Base-by-base conservation (phyloP, 129 eudicot species). In the Dittrichia graveolens region DNA sequence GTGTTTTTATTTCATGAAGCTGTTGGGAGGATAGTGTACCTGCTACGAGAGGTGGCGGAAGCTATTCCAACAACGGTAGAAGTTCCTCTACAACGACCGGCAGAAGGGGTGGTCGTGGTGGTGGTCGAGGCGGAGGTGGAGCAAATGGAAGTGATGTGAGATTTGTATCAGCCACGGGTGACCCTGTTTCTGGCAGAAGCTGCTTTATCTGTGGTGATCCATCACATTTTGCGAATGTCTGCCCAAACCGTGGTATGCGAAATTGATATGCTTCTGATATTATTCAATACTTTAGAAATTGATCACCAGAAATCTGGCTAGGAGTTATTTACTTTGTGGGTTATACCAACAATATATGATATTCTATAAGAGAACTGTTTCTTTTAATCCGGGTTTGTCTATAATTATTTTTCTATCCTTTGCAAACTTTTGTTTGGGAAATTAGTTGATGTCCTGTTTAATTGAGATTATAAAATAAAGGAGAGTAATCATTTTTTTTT, bases 121-220 rank as follows among this genome's bases (percentile, higher is more conserved):
- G 77, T 3, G 14, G 49, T 8, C 69, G 56, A 1, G 54, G 79
- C 44, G 65, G 82, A 9, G 75, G 81, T 49, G 83, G 81, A 13
- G 78, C 77, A 47, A 71, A 46, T 74, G 76, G 73, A 13, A 49
- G 49, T 64, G 84, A 71, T 58, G 81, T 35, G 41, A 69, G 86
- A 42, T 95, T 95, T 81, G 96, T 95, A 56, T 95, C 99, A 43
- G 97, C 96, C 54, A 95, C 89, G 14, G 97, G 99, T 59, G 97
- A 95, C 38, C 97, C 99, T 50, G 62, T 81, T 55, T 77, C 96
- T 58, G 91, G 87, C 12, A 84, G 93, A 80, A 79, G 97, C 65
- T 95, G 99, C 65, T 95, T 88, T 73, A 56, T 83, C 50, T 95
- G 99, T 71, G 97, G 96, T 6, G 97, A 95, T 76, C 96, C 97